A percentile compares a stretch with the other conserved stretches of the same genome.
Evolutionary conservation across 2,329 filamentous ascomycete species (phyloP).

Genomic region (Myrmaecium sp.): DNA sequence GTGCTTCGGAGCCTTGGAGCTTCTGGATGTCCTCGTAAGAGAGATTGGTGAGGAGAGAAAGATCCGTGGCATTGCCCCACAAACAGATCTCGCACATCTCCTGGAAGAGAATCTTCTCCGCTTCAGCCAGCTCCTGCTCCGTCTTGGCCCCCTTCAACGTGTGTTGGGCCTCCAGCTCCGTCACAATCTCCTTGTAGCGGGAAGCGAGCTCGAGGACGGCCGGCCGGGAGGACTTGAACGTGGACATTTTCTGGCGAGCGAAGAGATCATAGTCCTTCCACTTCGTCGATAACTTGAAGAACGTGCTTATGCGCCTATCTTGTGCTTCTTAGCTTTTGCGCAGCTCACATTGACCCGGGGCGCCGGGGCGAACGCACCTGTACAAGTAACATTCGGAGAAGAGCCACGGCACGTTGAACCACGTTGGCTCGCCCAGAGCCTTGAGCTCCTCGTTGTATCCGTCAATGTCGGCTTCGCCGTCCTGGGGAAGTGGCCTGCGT

Average conservation of each 20-base stretch:
- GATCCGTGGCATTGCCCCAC: slow-evolving; percentile 92
- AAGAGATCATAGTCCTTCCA: slow-evolving; percentile 92
- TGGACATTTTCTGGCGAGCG: slow-evolving; percentile 72
- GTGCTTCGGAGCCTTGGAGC: slow-evolving; percentile 72
- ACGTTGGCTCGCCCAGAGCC: slow-evolving; percentile 53
- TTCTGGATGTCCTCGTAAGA: slow-evolving; percentile 96
- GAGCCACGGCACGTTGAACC: slow-evolving; percentile 79
- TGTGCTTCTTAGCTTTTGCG: slow-evolving; percentile 8
- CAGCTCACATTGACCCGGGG: too few species aligned
- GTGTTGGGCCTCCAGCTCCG: slow-evolving; percentile 43
- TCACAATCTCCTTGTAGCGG: slow-evolving; percentile 59
- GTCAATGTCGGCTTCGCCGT: slow-evolving; percentile 58
- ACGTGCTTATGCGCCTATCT: slow-evolving; percentile 58
- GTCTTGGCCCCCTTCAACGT: slow-evolving; percentile 25
- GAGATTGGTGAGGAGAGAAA: slow-evolving; percentile 76
- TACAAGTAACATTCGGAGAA: slow-evolving; percentile 92
- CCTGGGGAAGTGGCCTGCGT: slow-evolving; percentile 53
- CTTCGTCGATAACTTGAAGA: slow-evolving; percentile 58
- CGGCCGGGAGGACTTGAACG: slow-evolving; percentile 79
- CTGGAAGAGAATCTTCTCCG: slow-evolving; percentile 62
- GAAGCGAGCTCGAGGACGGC: slow-evolving; percentile 68
- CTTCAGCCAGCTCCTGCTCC: slow-evolving; percentile 39
- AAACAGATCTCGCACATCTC: slow-evolving; percentile 96
- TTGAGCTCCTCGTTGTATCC: slow-evolving; percentile 77
- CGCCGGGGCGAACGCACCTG: slow-evolving; percentile 40